phyloP scores from a whole-genome alignment of 2,329 filamentous ascomycete species.

The Chaetomium olivaceum region DNA sequence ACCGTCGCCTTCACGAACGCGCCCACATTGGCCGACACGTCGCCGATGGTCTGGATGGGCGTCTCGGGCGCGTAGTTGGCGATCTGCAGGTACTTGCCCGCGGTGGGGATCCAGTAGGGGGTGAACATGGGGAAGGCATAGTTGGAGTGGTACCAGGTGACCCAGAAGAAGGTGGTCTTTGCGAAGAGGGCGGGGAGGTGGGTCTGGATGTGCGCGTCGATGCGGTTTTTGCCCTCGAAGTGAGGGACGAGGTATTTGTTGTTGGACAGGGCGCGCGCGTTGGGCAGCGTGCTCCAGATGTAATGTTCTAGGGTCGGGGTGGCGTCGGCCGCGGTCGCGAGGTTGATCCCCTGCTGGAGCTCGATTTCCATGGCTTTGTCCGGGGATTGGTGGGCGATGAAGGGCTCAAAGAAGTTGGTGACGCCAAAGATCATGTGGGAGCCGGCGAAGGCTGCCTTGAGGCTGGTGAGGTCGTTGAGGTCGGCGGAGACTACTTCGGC shows the following conservation, averaged over 20 bases:
- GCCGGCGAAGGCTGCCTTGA: slow-evolving; percentile 43
- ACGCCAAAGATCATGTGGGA: slow-evolving; percentile 46
- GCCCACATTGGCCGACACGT: slow-evolving; percentile 38
- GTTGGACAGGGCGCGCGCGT: slow-evolving; percentile 11
- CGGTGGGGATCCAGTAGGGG: slow-evolving; percentile 23
- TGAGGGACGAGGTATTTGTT: slow-evolving; percentile 31
- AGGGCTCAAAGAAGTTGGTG: slow-evolving; percentile 34
- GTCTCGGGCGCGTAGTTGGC: slow-evolving; percentile 32
- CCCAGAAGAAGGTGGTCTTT: slow-evolving; percentile 33
- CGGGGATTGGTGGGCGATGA: slow-evolving; percentile 17
- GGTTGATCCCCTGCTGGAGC: slow-evolving; percentile 29
- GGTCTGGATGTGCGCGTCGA: slow-evolving; percentile 28
- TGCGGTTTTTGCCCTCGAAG: slow-evolving; percentile 30
- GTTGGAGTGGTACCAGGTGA: slow-evolving; percentile 27
- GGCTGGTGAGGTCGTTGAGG: slow-evolving; percentile 41
- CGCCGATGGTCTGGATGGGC: slow-evolving; percentile 37
- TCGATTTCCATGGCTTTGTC: slow-evolving; percentile 27
- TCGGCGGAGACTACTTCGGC: slow-evolving; percentile 48
- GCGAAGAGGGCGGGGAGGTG: slow-evolving; percentile 21
- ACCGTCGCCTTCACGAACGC: slow-evolving; percentile 39
- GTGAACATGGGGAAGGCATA: slow-evolving; percentile 25
- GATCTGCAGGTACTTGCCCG: slow-evolving; percentile 37
- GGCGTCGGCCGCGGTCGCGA: slow-evolving; percentile 29
- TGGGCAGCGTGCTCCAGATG: slow-evolving; percentile 33
- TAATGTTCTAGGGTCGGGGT: slow-evolving; percentile 28